phyloP scores from a whole-genome alignment of 768 basidiomycete genomes.

The Tricholoma saponaceum region DNA sequence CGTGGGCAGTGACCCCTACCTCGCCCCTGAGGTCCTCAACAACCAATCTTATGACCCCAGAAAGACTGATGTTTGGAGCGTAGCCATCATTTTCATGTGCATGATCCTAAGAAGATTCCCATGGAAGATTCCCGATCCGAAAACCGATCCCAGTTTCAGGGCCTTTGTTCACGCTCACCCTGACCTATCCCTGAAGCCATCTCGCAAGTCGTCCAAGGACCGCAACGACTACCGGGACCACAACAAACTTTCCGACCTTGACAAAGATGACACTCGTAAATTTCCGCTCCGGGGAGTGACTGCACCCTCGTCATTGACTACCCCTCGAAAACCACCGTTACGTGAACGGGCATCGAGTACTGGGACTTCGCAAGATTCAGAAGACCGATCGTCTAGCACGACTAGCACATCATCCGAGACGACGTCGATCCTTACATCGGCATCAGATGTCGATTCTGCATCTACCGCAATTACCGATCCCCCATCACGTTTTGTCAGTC shows the following conservation, averaged over 20 bases:
- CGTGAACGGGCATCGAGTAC: constrained; percentile 34
- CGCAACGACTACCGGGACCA: not conserved
- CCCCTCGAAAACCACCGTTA: constrained; percentile 19
- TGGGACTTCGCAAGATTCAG: constrained; percentile 20
- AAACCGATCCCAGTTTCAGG: constrained; percentile 87
- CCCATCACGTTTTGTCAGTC: constrained; percentile 39
- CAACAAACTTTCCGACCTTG: not conserved
- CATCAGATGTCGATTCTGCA: constrained; percentile 29
- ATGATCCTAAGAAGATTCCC: constrained; percentile 98
- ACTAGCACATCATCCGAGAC: constrained; percentile 39
- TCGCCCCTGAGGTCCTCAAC: constrained; percentile 91
- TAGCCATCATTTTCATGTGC: constrained; percentile 98
- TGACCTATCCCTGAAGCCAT: constrained; percentile 58
- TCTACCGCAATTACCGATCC: constrained; percentile 47
- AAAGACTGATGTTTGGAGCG: constrained; percentile 98
- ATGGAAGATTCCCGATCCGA: constrained; percentile 97
- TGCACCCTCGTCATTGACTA: constrained; percentile 27
- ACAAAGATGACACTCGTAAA: constrained; percentile 10
- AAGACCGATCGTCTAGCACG: constrained; percentile 31
- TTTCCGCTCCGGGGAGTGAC: constrained; percentile 30
- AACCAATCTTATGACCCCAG: constrained; percentile 87
- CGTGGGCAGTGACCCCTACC: constrained; percentile 97
- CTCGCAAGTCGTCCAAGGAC: constrained; percentile 28
- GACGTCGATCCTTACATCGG: constrained; percentile 40
- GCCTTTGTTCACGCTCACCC: constrained; percentile 93